A percentile compares a stretch with the other conserved stretches of the same genome.
phyloP scores from a whole-genome alignment of 2,329 filamentous ascomycete species.

The Coleophoma cylindrospora region DNA sequence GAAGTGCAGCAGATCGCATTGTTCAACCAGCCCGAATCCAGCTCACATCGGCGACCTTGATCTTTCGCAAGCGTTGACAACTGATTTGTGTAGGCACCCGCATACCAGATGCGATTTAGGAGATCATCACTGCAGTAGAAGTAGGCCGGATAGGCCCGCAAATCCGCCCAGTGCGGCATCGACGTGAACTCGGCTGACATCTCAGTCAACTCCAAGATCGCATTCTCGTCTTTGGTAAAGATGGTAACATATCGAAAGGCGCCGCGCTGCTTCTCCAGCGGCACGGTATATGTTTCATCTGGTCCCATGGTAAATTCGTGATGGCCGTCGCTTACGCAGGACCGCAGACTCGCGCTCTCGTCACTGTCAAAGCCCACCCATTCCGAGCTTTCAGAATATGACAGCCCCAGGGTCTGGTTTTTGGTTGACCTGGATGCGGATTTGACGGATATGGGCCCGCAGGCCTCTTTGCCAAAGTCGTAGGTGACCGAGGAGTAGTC shows the following conservation, averaged over 20 bases:
- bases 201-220: neutral
- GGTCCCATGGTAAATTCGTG: slow-evolving; percentile 6
- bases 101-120: slow-evolving; percentile 46
- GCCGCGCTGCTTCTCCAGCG: slow-evolving; percentile 3
- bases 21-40: slow-evolving; percentile 29
- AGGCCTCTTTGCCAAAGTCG: slow-evolving; percentile 8
- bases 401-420: neutral
- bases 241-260: neutral
- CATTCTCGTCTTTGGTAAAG: neutral
- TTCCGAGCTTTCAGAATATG: slow-evolving; percentile 6
- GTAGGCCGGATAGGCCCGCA: slow-evolving; percentile 22
- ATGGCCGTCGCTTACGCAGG: slow-evolving; percentile 4
- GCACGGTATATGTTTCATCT: slow-evolving; percentile 4
- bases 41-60: slow-evolving; percentile 16
- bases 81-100: slow-evolving; percentile 34
- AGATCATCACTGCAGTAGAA: slow-evolving; percentile 36
- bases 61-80: slow-evolving; percentile 15
- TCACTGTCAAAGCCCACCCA: slow-evolving; percentile 8
- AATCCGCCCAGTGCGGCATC: neutral
- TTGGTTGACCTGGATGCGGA: slow-evolving; percentile 1
- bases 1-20: slow-evolving; percentile 26
- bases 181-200: neutral
- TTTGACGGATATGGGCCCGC: slow-evolving; percentile 3
- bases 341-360: slow-evolving; percentile 3
- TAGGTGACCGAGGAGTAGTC: slow-evolving; percentile 5